Conservation (phyloP, 2,329 filamentous ascomycete species). For the Metarhizium brunneum region DNA sequence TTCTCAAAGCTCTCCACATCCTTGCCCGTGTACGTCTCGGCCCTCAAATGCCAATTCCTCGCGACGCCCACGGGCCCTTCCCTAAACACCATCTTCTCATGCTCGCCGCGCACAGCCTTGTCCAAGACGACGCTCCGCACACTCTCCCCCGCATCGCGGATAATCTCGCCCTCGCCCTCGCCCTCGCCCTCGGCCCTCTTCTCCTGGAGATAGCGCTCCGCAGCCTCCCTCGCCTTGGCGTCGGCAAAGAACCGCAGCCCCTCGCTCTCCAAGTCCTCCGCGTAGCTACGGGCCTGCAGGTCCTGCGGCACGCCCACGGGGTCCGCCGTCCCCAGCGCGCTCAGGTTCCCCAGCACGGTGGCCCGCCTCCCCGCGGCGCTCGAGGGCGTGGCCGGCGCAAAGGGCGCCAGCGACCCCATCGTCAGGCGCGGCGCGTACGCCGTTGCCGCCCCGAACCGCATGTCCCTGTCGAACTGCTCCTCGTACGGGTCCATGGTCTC, state of each 20-base stretch:
- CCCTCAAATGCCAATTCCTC: constrained; percentile 27
- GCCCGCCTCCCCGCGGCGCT: constrained; percentile 19
- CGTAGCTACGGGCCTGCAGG: constrained; percentile 21
- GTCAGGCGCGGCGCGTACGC: constrained; percentile 25
- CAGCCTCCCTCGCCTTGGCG: constrained; percentile 16
- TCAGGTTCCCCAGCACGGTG: constrained; percentile 26
- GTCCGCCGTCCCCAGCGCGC: constrained; percentile 25
- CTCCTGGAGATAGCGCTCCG: constrained; percentile 21
- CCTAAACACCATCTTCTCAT: constrained; percentile 25
- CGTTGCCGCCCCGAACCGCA: constrained; percentile 24
- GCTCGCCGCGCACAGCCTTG: constrained; percentile 24
- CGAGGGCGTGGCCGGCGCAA: constrained; percentile 20
- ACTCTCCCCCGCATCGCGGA: constrained; percentile 23
- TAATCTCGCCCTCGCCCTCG: constrained; percentile 9
- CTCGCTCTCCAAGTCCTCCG: constrained; percentile 18
- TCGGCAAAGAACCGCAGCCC: constrained; percentile 25
- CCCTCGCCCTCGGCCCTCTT: constrained; percentile 2
- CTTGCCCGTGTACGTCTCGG: constrained; percentile 24
- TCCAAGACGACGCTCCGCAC: constrained; percentile 23
- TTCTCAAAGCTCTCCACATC: constrained; percentile 29
- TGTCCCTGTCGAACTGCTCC: constrained; percentile 23
- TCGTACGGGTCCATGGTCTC: constrained; percentile 21
- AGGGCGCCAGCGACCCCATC: constrained; percentile 19
- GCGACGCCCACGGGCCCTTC: constrained; percentile 23
- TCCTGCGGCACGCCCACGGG: constrained; percentile 20